Base-by-base conservation (phyloP, 495 filamentous ascomycete genomes). In the Penicillium nucicola region DNA sequence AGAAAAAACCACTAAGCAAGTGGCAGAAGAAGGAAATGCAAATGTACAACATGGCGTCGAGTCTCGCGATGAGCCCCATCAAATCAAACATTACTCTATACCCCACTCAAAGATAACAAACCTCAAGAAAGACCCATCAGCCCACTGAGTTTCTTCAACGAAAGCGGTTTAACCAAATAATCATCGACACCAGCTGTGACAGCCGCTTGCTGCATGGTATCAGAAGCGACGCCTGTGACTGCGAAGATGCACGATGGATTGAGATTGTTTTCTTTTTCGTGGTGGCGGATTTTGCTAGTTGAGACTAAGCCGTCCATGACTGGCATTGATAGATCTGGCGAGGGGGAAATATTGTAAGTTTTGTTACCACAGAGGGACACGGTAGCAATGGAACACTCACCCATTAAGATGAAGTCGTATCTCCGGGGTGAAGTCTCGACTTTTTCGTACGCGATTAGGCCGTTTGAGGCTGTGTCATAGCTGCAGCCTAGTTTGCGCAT, bases 341-440 rank as follows among this genome's bases (percentile, higher is more conserved):
- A 28, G 5, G 0, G 1, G 12, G 4, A 1, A 20, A 38, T 6
- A 1, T 32, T 30, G 38, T 11, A 14, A 32, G 23, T 31, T 6
- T 5, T 13, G 25, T 1, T 28, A 8, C 10, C 7, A 8, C 25
- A n/a, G n/a, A n/a, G n/a, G n/a, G n/a, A n/a, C n/a, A n/a, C n/a
- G n/a, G n/a, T n/a, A n/a, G 5, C 5, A 2, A 8, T 28, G 25
- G 5, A 9, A 6, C 7, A 33, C 54, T 42, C 34, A 58, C 58
- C 61, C 53, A 83, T 82, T 19, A 82, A 71, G 5, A 83, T 69
- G 14, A 77, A 61, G 50, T 77, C 69, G 53, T 77, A 75, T 31
- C 36, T 44, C 7, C 40, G 49, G 23, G 39, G 33, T n/a, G 53
- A 31, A 11, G 52, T 33, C 14, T 66, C 61, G 36, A 72, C 81